phyloP scores from a whole-genome alignment of 2,329 filamentous ascomycete genomes.

The Elsinoe australis region DNA sequence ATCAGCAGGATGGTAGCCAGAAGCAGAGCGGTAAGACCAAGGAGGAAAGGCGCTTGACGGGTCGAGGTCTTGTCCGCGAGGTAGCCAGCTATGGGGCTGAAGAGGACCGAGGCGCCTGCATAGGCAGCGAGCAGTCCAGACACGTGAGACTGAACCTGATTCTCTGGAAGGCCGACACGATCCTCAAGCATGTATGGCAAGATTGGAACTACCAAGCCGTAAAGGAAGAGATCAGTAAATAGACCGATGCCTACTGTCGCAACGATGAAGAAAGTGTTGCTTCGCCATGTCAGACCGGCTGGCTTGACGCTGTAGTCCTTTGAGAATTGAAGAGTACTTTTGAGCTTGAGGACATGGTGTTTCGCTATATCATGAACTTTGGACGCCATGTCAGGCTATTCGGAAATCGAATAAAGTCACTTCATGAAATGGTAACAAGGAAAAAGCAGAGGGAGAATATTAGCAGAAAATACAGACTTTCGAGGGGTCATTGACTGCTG shows the following conservation, averaged over 20 bases:
- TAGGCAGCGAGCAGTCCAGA: constrained; percentile 49
- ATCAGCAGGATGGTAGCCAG: constrained; percentile 50
- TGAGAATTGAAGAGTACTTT: constrained; percentile 31
- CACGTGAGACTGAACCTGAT: constrained; percentile 46
- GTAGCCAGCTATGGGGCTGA: constrained; percentile 46
- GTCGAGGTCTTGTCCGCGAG: constrained; percentile 48
- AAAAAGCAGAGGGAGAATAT: no score
- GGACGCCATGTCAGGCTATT: no score
- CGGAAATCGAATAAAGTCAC: no score
- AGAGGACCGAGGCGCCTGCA: constrained; percentile 46
- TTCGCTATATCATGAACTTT: constrained; percentile 18
- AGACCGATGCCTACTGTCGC: constrained; percentile 49
- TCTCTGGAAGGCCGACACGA: constrained; percentile 41
- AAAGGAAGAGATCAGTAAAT: constrained; percentile 54
- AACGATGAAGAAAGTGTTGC: constrained; percentile 52
- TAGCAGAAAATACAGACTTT: no score
- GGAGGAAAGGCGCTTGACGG: constrained; percentile 51
- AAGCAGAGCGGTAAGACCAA: constrained; percentile 47
- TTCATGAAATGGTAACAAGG: no score
- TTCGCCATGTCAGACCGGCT: constrained; percentile 46
- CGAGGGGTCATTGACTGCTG: no score
- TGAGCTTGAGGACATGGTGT: constrained; percentile 20
- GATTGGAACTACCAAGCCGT: constrained; percentile 52
- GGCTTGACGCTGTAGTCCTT: constrained; percentile 30
- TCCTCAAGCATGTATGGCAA: constrained; percentile 51